Evolutionary conservation across 129 eudicot species (phyloP).

Genomic region (Oenanthe sinensis): DNA sequence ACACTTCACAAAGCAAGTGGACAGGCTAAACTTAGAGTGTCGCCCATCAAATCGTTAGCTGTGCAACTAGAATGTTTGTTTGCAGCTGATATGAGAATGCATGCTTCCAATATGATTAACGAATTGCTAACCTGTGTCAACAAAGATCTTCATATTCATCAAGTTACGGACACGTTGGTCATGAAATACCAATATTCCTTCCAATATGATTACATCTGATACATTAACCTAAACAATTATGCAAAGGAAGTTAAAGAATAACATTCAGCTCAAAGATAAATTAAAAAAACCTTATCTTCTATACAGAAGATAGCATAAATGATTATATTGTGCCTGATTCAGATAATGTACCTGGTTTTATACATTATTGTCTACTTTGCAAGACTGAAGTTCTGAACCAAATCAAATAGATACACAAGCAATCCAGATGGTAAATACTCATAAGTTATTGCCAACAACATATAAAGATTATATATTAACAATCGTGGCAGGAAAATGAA

Average conservation of each 20-base stretch:
- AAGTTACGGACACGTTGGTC: slow-evolving; percentile 88
- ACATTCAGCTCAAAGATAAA: not conserved
- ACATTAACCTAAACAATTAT: slow-evolving; percentile 62
- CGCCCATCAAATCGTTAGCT: not conserved
- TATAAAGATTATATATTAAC: not conserved
- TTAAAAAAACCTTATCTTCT: not conserved
- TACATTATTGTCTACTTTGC: not conserved
- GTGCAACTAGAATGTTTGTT: not conserved
- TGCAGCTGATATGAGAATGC: not conserved
- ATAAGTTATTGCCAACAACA: not conserved
- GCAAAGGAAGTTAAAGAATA: not conserved
- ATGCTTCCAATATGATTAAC: not conserved
- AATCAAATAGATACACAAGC: not conserved
- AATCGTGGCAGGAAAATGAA: not conserved
- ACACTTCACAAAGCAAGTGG: not conserved
- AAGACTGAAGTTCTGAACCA: not conserved
- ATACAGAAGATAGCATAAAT: not conserved
- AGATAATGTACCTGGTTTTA: not conserved
- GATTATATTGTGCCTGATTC: not conserved
- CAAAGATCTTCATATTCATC: slow-evolving; percentile 98
- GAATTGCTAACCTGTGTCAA: slow-evolving; percentile 64
- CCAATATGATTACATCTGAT: slow-evolving; percentile 94
- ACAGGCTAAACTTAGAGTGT: no score
- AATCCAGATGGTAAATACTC: not conserved
- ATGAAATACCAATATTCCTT: slow-evolving; percentile 96